Conservation (phyloP, 2,329 filamentous ascomycete species). For the Neospermospora avenae region DNA sequence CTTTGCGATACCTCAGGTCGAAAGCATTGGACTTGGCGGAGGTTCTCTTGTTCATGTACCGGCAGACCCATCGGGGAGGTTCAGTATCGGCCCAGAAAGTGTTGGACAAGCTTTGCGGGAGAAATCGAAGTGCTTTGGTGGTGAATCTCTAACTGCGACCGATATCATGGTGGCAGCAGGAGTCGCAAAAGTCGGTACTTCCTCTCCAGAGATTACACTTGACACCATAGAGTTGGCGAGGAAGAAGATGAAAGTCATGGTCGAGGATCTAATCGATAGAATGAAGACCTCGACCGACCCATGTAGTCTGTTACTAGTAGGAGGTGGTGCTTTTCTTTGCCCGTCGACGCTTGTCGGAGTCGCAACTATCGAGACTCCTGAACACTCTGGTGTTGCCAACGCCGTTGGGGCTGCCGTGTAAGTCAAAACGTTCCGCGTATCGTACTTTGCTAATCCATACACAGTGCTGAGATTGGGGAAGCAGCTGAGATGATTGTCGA, state of each 20-base stretch:
- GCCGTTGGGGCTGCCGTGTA: conserved; percentile 1
- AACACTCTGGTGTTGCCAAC: neutral
- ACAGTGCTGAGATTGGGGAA: conserved; percentile 2
- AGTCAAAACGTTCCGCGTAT: neutral
- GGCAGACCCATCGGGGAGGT: neutral
- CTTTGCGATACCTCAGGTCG: conserved; percentile 8
- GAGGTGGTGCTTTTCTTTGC: conserved; percentile 1
- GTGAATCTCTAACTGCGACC: conserved; percentile 1
- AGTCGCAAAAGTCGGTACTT: conserved; percentile 4
- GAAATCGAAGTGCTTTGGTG: neutral
- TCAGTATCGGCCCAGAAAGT: conserved; percentile 8
- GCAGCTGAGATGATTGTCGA: conserved; percentile 4
- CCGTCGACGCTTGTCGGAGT: conserved; percentile 4
- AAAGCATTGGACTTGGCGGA: conserved; percentile 9
- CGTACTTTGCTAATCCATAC: neutral
- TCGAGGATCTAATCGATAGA: conserved; percentile 2
- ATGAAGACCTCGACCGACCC: conserved; percentile 6
- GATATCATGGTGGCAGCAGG: neutral
- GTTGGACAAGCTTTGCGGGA: conserved; percentile 2
- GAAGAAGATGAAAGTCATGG: conserved; percentile 6
- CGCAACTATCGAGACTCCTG: neutral
- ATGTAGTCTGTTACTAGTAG: conserved; percentile 3
- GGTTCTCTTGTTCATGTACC: neutral
- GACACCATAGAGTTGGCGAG: neutral
- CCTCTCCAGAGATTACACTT: neutral